phyloP scores from a whole-genome alignment of 2,329 filamentous ascomycete genomes.

The Stagonosporopsis chrysanthemi region DNA sequence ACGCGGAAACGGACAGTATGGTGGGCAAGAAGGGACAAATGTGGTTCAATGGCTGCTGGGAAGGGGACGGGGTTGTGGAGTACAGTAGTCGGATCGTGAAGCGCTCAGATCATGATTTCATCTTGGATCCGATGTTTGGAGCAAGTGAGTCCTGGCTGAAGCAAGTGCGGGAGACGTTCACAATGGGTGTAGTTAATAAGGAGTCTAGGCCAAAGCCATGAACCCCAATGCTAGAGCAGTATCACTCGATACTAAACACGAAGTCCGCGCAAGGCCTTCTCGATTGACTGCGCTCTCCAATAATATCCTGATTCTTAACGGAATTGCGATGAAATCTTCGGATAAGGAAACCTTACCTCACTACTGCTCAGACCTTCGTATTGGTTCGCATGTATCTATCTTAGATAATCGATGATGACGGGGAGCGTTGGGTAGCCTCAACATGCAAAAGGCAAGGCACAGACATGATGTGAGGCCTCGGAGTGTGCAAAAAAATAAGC shows the following conservation, averaged over 20 bases:
- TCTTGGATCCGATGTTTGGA: slow-evolving; percentile 28
- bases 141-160: slow-evolving; percentile 25
- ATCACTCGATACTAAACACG: too few species aligned
- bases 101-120: slow-evolving; percentile 28
- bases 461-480: background rate
- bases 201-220: background rate
- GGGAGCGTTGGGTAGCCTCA: background rate
- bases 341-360: too few species aligned
- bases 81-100: slow-evolving; percentile 23
- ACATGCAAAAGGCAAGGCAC: background rate
- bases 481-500: slow-evolving; percentile 22
- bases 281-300: too few species aligned
- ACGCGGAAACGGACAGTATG: slow-evolving; percentile 32
- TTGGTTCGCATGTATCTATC: background rate
- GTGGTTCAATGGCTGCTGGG: slow-evolving; percentile 35
- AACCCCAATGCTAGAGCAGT: background rate
- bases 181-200: background rate
- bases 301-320: too few species aligned
- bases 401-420: background rate
- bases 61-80: background rate
- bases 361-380: too few species aligned
- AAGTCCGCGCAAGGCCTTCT: too few species aligned
- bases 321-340: too few species aligned
- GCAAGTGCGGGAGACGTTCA: slow-evolving; percentile 14
- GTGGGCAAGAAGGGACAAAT: slow-evolving; percentile 26